phyloP scores from a whole-genome alignment of 1,139 yeast genomes.

The Lodderomyces metapsilosis region DNA sequence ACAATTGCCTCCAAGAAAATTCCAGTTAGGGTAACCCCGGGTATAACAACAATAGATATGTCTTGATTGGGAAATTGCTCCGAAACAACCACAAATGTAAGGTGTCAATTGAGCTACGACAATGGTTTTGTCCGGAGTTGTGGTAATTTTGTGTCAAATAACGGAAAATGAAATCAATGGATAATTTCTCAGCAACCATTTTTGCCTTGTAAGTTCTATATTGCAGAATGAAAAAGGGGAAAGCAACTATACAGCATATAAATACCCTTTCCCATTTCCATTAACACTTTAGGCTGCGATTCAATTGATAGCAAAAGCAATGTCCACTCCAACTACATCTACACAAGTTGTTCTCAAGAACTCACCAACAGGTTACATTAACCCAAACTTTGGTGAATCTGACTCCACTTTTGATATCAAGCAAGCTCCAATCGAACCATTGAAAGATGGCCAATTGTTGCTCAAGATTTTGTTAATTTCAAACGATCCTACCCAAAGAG shows the following conservation, averaged over 20 bases:
- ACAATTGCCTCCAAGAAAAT: background rate
- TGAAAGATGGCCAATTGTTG: constrained; percentile 45
- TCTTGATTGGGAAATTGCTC: too few species aligned
- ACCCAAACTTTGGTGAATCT: constrained; percentile 17
- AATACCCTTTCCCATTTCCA: background rate
- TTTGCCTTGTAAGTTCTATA: too few species aligned
- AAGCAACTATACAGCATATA: background rate
- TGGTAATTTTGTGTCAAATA: background rate
- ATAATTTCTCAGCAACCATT: too few species aligned
- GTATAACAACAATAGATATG: background rate
- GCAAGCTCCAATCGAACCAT: constrained; percentile 13
- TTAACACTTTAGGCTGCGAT: background rate
- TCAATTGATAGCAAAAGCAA: constrained; percentile 5
- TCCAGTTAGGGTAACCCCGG: background rate
- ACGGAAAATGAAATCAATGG: background rate
- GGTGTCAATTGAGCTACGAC: too few species aligned
- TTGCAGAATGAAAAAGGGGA: too few species aligned
- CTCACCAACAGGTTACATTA: constrained; percentile 18
- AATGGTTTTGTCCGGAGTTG: background rate
- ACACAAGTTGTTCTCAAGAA: constrained; percentile 17
- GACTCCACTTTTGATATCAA: constrained; percentile 24
- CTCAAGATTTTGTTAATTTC: constrained; percentile 52
- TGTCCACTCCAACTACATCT: constrained; percentile 13
- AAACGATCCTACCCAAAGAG: constrained; percentile 67
- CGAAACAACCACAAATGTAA: too few species aligned